Percentiles rank a stretch among this genome's conserved stretches.
Conservation (phyloP, 371 early-diverging fungal genomes). For the Circinella umbellata region DNA sequence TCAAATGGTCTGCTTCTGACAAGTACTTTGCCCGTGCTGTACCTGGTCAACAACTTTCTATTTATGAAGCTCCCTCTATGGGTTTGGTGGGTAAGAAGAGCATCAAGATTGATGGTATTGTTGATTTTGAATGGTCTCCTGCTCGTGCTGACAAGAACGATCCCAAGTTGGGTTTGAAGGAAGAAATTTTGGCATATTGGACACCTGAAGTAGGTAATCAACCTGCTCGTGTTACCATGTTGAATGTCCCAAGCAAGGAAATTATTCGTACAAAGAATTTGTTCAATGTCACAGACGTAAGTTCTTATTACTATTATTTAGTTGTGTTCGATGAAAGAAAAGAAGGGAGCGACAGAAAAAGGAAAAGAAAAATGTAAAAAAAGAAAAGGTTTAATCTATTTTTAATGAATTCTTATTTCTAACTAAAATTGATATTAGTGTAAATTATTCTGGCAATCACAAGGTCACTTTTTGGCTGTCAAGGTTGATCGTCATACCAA, state of each 20-base stretch:
- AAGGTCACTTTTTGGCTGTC: slow-evolving; percentile 90
- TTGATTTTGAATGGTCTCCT: slow-evolving; percentile 94
- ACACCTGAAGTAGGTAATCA: slow-evolving; percentile 94
- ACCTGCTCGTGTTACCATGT: slow-evolving; percentile 94
- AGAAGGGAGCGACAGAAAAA: not conserved
- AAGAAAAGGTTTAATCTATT: no score
- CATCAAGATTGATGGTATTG: slow-evolving; percentile 87
- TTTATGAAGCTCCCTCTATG: slow-evolving; percentile 95
- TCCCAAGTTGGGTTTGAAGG: slow-evolving; percentile 57
- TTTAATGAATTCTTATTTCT: no score
- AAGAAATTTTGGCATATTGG: slow-evolving; percentile 92
- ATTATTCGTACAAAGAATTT: slow-evolving; percentile 96
- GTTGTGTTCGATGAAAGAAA: not conserved
- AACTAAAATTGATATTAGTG: slow-evolving; percentile 40
- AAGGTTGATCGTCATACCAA: slow-evolving; percentile 91
- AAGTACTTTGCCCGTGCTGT: slow-evolving; percentile 92
- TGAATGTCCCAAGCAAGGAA: slow-evolving; percentile 81
- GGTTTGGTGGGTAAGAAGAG: slow-evolving; percentile 93
- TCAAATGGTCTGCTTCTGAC: slow-evolving; percentile 96
- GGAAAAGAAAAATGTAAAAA: no score
- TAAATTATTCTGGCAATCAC: slow-evolving; percentile 91
- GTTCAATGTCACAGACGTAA: slow-evolving; percentile 85
- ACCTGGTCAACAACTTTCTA: slow-evolving; percentile 78
- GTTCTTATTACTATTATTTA: slow-evolving; percentile 9
- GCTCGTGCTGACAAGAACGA: slow-evolving; percentile 42